These are phyloP conservation scores for Tolypocladium pustulatum DNA, from an alignment of 2,329 filamentous ascomycete genomes.

Conservation along the genomic window DNA sequence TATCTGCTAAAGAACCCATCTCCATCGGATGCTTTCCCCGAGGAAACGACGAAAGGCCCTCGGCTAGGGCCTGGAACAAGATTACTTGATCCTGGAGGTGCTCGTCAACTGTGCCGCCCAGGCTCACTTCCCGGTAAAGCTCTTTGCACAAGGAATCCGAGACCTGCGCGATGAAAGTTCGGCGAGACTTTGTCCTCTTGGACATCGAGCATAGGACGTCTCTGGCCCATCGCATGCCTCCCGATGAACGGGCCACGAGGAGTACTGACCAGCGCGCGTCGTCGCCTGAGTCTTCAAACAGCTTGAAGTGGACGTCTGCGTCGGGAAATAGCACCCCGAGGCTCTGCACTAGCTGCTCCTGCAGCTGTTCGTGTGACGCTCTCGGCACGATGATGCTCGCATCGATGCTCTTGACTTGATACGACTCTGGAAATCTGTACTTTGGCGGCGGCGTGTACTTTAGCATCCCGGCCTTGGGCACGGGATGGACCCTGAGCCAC, in stretches of 20 bases:
- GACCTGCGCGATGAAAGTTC: conserved; percentile 26
- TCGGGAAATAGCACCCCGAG: conserved; percentile 31
- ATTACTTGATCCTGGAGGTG: conserved; percentile 52
- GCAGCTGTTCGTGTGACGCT: conserved; percentile 30
- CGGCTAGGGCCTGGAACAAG: conserved; percentile 47
- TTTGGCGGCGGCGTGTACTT: conserved; percentile 17
- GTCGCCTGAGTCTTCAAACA: conserved; percentile 40
- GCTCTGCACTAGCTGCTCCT: conserved; percentile 25
- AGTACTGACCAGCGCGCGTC: conserved; percentile 44
- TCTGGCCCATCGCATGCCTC: conserved; percentile 35
- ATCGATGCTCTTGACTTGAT: conserved; percentile 34
- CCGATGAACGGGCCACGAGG: conserved; percentile 40
- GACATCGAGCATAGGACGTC: conserved; percentile 31
- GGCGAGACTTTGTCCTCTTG: conserved; percentile 24
- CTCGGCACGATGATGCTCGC: conserved; percentile 39
- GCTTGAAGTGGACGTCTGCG: conserved; percentile 31
- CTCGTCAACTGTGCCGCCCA: conserved; percentile 40
- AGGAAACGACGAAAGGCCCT: conserved; percentile 38
- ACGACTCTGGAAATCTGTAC: conserved; percentile 13
- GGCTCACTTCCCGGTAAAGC: conserved; percentile 32
- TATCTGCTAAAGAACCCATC: conserved; percentile 6
- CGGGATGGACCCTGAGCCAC: conserved; percentile 27
- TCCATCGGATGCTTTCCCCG: conserved; percentile 12
- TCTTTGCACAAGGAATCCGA: conserved; percentile 33
- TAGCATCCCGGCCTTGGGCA: conserved; percentile 24